Conservation (phyloP, 768 basidiomycete genomes). For the Podaxis sp. region DNA sequence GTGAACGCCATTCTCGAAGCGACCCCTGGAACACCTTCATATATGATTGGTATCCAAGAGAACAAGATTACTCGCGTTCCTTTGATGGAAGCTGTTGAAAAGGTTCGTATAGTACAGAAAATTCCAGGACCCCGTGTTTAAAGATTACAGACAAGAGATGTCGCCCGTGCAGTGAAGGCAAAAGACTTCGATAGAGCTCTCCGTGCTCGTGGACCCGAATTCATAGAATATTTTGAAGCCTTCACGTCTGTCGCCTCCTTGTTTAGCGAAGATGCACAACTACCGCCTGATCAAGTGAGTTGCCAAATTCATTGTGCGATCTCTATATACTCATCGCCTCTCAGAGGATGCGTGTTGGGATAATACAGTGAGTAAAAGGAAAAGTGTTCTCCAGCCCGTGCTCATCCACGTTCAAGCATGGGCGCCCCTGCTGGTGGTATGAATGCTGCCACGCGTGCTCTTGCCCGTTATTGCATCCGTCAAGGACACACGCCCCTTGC, state of each 20-base stretch:
- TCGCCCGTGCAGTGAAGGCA: constrained; percentile 75
- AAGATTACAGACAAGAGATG: constrained; percentile 70
- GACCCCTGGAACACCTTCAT: constrained; percentile 87
- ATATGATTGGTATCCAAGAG: constrained; percentile 95
- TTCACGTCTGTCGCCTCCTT: constrained; percentile 74
- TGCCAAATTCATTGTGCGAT: constrained; percentile 1
- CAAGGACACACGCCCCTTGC: constrained; percentile 93
- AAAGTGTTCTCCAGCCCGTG: background rate
- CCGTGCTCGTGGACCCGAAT: constrained; percentile 89
- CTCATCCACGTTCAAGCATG: constrained; percentile 49
- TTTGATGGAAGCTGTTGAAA: constrained; percentile 88
- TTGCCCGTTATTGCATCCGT: constrained; percentile 87
- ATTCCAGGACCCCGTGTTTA: constrained; percentile 1
- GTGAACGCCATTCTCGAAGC: constrained; percentile 85
- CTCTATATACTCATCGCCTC: constrained; percentile 14
- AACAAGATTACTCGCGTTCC: constrained; percentile 94
- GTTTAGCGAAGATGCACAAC: constrained; percentile 42
- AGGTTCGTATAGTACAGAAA: constrained; percentile 42
- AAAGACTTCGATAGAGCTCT: constrained; percentile 88
- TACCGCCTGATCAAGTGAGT: constrained; percentile 51
- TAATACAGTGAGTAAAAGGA: constrained; percentile 73
- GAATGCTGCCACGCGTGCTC: constrained; percentile 96
- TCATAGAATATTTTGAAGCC: constrained; percentile 81
- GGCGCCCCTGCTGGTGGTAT: constrained; percentile 98
- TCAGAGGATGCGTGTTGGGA: constrained; percentile 75